Conservation (phyloP, 2,329 filamentous ascomycete genomes). For the Ophiostoma sp. region DNA sequence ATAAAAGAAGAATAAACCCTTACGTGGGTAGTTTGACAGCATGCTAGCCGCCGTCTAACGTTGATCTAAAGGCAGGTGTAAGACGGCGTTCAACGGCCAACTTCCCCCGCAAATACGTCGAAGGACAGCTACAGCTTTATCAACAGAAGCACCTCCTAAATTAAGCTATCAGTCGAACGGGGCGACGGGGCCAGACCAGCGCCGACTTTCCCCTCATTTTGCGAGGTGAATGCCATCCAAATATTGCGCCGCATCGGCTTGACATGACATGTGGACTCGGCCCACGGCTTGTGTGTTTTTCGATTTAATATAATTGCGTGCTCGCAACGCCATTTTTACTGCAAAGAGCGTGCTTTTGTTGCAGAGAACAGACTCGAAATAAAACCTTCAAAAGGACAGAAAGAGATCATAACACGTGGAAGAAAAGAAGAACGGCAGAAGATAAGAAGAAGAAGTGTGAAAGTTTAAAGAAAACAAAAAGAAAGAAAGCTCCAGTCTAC, state of each 20-base stretch:
- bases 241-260: background rate
- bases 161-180: conserved; percentile 6
- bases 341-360: background rate
- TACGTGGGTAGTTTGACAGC: background rate
- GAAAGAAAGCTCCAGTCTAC: background rate
- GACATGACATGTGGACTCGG: conserved; percentile 4
- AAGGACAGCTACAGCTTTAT: background rate
- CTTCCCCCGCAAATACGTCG: background rate
- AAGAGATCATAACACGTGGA: background rate
- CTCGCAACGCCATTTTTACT: background rate
- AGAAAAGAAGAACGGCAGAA: background rate
- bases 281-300: background rate
- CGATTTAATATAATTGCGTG: conserved; percentile 13
- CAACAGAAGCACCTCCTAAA: background rate
- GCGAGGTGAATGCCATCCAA: background rate
- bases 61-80: background rate
- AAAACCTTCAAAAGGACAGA: background rate
- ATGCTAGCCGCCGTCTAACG: background rate
- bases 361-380: background rate
- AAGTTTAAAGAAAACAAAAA: background rate
- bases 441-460: background rate
- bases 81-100: background rate
- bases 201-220: background rate
- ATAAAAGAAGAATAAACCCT: too few relatives aligned
- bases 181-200: background rate